Evolutionary conservation across 169 alveolate genomes (phyloP).

Genomic region (Hepatocystis sp.): DNA sequence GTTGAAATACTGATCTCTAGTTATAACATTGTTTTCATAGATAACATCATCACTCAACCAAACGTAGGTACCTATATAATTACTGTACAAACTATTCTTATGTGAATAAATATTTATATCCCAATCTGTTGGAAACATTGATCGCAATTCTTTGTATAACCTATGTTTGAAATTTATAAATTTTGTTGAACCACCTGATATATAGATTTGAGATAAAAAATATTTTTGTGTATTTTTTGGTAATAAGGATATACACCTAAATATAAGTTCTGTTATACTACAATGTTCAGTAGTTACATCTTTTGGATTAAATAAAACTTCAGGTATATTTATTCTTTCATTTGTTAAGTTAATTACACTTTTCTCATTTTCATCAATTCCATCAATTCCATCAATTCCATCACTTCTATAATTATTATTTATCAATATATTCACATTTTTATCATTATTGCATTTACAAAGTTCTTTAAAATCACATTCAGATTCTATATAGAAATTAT

Average conservation of each 20-base stretch:
- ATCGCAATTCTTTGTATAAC: conserved; percentile 79
- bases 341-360: conserved; percentile 77
- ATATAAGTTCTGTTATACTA: conserved; percentile 81
- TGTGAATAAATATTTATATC: conserved; percentile 74
- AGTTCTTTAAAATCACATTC: conserved; percentile 62
- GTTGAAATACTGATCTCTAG: conserved; percentile 48
- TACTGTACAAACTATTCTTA: conserved; percentile 51
- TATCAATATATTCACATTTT: no score
- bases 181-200: conserved; percentile 84
- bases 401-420: no score
- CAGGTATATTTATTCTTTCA: conserved; percentile 83
- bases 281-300: conserved; percentile 81
- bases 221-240: conserved; percentile 81
- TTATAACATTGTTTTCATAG: conserved; percentile 39
- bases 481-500: conserved; percentile 33
- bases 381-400: no score
- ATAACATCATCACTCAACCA: conserved; percentile 66
- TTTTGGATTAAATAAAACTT: conserved; percentile 80
- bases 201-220: conserved; percentile 77
- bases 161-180: conserved; percentile 80
- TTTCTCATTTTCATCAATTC: no score
- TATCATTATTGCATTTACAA: conserved; percentile 10
- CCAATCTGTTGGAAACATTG: conserved; percentile 77
- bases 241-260: conserved; percentile 79
- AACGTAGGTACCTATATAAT: conserved; percentile 69